Percentiles rank a stretch among this genome's conserved stretches.
phyloP scores from a whole-genome alignment of 2,329 filamentous ascomycete species.

The Hirsutella rhossiliensis region DNA sequence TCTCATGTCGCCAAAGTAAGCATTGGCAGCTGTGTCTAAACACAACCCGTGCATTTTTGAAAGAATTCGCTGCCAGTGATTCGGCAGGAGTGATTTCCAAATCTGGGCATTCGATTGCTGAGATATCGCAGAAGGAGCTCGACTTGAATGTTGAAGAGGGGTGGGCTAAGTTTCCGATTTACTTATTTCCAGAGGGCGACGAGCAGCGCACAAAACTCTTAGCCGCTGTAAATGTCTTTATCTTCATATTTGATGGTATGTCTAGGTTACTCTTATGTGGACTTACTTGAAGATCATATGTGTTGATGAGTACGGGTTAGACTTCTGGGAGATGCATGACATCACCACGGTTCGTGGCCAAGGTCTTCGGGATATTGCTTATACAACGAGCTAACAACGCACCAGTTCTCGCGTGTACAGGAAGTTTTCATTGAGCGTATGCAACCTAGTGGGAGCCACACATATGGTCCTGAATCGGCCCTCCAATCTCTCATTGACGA shows the following conservation, averaged over 20 bases:
- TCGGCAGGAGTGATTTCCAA: neutral
- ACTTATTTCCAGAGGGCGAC: neutral
- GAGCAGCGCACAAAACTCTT: neutral
- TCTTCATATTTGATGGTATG: neutral
- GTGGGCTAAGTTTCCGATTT: neutral
- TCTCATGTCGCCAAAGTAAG: neutral
- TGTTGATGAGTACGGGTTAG: neutral
- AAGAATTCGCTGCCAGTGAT: neutral
- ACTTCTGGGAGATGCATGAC: neutral
- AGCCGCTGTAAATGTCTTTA: neutral
- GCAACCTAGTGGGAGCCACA: neutral
- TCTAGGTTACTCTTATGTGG: neutral
- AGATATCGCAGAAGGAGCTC: neutral
- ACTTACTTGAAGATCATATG: too few species aligned
- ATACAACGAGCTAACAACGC: neutral
- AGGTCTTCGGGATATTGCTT: too few species aligned
- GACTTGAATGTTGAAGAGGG: neutral
- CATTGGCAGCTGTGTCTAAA: neutral
- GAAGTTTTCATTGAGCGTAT: neutral
- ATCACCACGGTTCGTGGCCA: neutral
- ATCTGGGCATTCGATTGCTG: neutral
- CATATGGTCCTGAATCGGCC: neutral
- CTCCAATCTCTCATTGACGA: neutral
- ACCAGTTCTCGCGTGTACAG: neutral
- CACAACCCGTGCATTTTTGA: neutral